A percentile compares a stretch with the other conserved stretches of the same genome.
These are phyloP conservation scores for Citeromyces siamensis DNA, from an alignment of 1,139 yeast genomes.

Conservation along the genomic window DNA sequence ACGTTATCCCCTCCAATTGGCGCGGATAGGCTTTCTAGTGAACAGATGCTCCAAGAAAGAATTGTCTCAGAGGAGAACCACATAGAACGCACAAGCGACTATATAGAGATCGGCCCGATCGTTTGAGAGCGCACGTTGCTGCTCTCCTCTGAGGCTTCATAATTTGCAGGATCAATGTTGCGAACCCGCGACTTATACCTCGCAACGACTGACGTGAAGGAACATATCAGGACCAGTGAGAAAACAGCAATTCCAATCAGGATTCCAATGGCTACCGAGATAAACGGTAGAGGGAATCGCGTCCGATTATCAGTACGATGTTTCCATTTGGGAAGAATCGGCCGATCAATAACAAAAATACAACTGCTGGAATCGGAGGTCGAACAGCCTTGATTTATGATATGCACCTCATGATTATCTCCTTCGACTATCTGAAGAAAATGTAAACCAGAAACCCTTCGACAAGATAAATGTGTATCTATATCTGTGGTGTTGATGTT, in stretches of 20 bases:
- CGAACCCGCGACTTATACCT: constrained; percentile 6
- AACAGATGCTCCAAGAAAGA: too few relatives aligned
- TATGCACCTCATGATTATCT: constrained; percentile 50
- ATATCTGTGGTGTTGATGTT: constrained; percentile 30
- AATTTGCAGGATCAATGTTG: neutral
- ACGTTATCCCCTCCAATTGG: too few relatives aligned
- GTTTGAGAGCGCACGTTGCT: too few relatives aligned
- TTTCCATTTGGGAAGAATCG: constrained; percentile 56
- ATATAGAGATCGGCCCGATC: too few relatives aligned
- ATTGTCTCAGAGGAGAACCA: too few relatives aligned
- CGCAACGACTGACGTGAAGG: constrained; percentile 20
- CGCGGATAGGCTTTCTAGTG: too few relatives aligned
- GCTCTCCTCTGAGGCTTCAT: constrained; percentile 4
- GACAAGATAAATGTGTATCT: constrained; percentile 29
- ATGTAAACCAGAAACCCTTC: constrained; percentile 24
- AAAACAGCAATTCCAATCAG: constrained; percentile 38
- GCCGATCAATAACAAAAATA: constrained; percentile 60
- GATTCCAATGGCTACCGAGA: constrained; percentile 57
- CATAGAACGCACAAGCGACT: too few relatives aligned
- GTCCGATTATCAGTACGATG: constrained; percentile 23
- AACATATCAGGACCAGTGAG: constrained; percentile 20
- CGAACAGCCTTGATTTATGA: constrained; percentile 61
- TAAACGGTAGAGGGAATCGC: constrained; percentile 49
- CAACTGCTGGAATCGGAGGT: constrained; percentile 32
- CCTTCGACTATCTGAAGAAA: constrained; percentile 33